Base-by-base conservation (phyloP, 78 protist species). In the Isochrysis galbana region DNA sequence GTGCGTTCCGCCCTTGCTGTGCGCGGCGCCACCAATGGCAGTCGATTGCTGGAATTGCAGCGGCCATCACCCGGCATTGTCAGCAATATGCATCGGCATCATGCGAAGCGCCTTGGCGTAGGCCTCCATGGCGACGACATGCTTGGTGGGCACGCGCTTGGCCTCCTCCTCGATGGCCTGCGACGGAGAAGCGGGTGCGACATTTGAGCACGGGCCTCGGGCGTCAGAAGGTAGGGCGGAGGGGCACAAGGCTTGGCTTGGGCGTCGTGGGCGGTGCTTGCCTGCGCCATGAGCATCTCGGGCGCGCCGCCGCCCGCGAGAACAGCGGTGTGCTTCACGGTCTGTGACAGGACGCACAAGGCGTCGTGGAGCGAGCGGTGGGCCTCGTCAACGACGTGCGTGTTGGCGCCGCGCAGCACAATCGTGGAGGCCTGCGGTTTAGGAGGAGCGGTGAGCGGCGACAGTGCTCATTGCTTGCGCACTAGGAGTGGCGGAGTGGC, bases 351-450 rank as follows among this genome's bases (percentile, higher is more conserved):
- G 7, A 99, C 99, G 94, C 99, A 97, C 47, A 99, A 98, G 11
- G 99, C 99, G 94, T 99, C 99, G 96, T 98, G 99, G 46, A 99
- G 95, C 42, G 99, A 98, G 47, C 99, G 96, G 93, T 99, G 99
- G 67, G 99, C 99, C 94, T 99, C 99, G 67, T 98, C 99, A 42
- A 99, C 96, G 41, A 22, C 36, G 44, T 93, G 96, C 54, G n/a
- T 3, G 84, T 98, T 95, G 36, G 99, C 98, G 46, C 99, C 99
- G 44, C 99, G 95, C 77, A 99, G 94, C 38, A 99, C 99, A 54
- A 99, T 96, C 21, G 99, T 97, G 93, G 99, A 99, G 21, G 99
- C 99, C 77, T 94, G 98, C n/a, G n/a, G n/a, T n/a, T n/a, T n/a
- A n/a, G n/a, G n/a, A n/a, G n/a, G n/a, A n/a, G n/a, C n/a, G n/a